A percentile compares a stretch with the other conserved stretches of the same genome.
Evolutionary conservation across 805 yeast genomes (phyloP).

Genomic region (Kodamaea jinghongensis): DNA sequence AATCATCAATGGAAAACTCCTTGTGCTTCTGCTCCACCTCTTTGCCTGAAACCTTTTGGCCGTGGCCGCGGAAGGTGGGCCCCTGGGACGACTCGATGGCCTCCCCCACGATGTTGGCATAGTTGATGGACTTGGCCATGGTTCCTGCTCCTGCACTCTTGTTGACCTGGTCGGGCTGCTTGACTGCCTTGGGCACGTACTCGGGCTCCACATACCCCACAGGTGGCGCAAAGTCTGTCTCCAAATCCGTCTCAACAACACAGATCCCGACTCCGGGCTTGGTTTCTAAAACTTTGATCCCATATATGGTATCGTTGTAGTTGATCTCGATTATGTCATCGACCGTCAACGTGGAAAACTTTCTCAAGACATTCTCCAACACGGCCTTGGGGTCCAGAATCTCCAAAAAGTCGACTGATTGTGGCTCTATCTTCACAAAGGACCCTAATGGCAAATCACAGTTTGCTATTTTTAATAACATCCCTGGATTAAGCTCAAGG

Average conservation of each 20-base stretch:
- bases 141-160: slow-evolving; percentile 53
- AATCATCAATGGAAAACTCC: slow-evolving; percentile 36
- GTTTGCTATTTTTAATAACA: slow-evolving; percentile 69
- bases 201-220: slow-evolving; percentile 97
- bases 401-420: slow-evolving; percentile 86
- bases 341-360: slow-evolving; percentile 82
- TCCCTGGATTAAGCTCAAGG: slow-evolving; percentile 69
- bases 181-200: slow-evolving; percentile 40
- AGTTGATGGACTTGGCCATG: slow-evolving; percentile 74
- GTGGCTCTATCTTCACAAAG: slow-evolving; percentile 94
- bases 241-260: slow-evolving; percentile 94
- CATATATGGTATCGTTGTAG: slow-evolving; percentile 76
- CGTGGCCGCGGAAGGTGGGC: slow-evolving; percentile 54
- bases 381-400: slow-evolving; percentile 97
- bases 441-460: slow-evolving; percentile 82
- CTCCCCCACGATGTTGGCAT: slow-evolving; percentile 53
- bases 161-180: slow-evolving; percentile 30
- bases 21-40: slow-evolving; percentile 25
- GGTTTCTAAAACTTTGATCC: slow-evolving; percentile 80
- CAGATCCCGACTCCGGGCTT: slow-evolving; percentile 75
- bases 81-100: slow-evolving; percentile 19
- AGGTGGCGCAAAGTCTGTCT: slow-evolving; percentile 98
- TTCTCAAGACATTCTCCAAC: slow-evolving; percentile 84
- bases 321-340: slow-evolving; percentile 80
- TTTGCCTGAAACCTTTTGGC: slow-evolving; percentile 71